Conservation (phyloP, 768 basidiomycete species). For the Roridomyces roridus region DNA sequence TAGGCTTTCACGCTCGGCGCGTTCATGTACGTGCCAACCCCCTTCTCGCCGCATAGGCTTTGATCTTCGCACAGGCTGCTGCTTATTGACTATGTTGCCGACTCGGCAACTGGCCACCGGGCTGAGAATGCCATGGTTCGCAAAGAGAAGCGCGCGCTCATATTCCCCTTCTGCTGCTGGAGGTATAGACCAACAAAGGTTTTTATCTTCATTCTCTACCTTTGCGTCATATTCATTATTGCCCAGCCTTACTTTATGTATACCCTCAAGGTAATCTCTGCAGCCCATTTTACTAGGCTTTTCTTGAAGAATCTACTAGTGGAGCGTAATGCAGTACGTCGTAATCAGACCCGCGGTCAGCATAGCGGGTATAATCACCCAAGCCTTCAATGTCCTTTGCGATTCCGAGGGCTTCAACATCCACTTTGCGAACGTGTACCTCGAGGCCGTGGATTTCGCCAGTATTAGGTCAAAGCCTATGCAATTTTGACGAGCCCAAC, state of each 20-base stretch:
- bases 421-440: constrained; percentile 71
- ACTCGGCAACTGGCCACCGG: constrained; percentile 64
- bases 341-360: constrained; percentile 72
- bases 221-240: background rate
- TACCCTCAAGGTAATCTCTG: background rate
- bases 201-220: constrained; percentile 5
- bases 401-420: constrained; percentile 62
- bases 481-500: background rate
- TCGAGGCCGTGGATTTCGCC: constrained; percentile 76
- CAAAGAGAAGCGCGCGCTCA: constrained; percentile 79
- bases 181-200: constrained; percentile 84
- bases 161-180: constrained; percentile 83
- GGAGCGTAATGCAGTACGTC: constrained; percentile 90
- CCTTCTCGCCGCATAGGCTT: background rate
- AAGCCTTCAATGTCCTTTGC: constrained; percentile 75
- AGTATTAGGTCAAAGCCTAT: constrained; percentile 71
- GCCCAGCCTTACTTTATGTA: constrained; percentile 69
- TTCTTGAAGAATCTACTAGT: constrained; percentile 46
- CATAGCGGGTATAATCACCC: constrained; percentile 80
- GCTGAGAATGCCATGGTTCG: constrained; percentile 72
- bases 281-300: background rate
- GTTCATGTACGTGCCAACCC: constrained; percentile 70
- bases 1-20: constrained; percentile 86
- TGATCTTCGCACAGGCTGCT: constrained; percentile 54
- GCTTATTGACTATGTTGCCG: constrained; percentile 84